Evolutionary conservation across 139 green algal species (phyloP), one percentile per base, ranked within the genome.

Genomic region (Picochlorum costavermella): DNA sequence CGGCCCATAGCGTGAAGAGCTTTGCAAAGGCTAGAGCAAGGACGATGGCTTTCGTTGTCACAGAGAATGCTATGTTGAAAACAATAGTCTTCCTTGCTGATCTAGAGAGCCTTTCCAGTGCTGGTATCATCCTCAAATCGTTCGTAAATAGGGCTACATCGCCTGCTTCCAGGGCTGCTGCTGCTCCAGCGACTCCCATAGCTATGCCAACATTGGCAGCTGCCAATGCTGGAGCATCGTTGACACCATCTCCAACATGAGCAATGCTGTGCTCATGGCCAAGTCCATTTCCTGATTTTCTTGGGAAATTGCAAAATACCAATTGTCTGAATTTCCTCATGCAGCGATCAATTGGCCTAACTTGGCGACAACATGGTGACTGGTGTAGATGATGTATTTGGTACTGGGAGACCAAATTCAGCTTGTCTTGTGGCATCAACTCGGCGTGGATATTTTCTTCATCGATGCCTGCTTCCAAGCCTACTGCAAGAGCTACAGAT

Each of bases 231-330:
- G 94, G 94, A 1, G 85, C 85, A 77, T 99, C 94, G 68, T 99
- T 99, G 45, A 99, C 78, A 40, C 94, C 94, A 71, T 99, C 94
- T 3, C 94, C 94, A 25, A 98, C 88, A 83, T 98, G 95, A 2
- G 89, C 94, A 55, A 99, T 94, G 16, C 46, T 23, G 46, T 53
- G 46, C 17, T 53, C 17, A 23, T 53, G 46, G 6, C 20, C 14
- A 6, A 53, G 46, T 6, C n/a, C 17, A 23, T 20, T 28, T 20
- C 14, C 17, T 28, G 46, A 6, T 36, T 85, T 70, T 6, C 23
- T 55, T 1, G 36, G 44, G 10, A 37, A 50, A 28, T 16, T 49
- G 49, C 49, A 55, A 44, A 64, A 64, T 6, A 53, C 79, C 80
- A 72, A 4, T 26, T 50, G 40, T 60, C 48, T 10, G 45, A 16